Evolutionary conservation across 2,329 filamentous ascomycete species (phyloP).

Genomic region (Colletotrichum salicis): DNA sequence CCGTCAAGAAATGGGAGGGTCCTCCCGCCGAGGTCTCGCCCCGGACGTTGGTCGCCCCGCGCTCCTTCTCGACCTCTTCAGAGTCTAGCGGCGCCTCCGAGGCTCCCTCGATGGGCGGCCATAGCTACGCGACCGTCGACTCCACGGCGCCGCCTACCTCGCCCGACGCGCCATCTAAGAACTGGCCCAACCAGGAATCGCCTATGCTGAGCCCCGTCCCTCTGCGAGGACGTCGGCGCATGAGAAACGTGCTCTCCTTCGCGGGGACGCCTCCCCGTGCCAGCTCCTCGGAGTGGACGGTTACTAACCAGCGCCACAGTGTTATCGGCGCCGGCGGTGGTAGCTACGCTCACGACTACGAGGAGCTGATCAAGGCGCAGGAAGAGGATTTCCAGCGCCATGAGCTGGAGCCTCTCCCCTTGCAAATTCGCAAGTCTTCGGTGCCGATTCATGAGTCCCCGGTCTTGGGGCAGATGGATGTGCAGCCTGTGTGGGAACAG

Average conservation of each 20-base stretch:
- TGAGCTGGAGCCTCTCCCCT: constrained; percentile 34
- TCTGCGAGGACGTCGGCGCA: constrained; percentile 42
- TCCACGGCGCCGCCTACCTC: constrained; percentile 42
- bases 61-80: constrained; percentile 38
- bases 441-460: constrained; percentile 21
- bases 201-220: constrained; percentile 37
- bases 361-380: constrained; percentile 39
- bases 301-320: constrained; percentile 2
- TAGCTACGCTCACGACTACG: constrained; percentile 41
- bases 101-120: constrained; percentile 42
- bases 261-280: not conserved
- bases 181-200: constrained; percentile 19
- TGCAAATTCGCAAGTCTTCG: constrained; percentile 37
- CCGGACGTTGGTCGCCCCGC: not conserved
- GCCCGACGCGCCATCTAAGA: constrained; percentile 35
- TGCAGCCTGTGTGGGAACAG: constrained; percentile 56
- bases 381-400: constrained; percentile 29
- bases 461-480: constrained; percentile 23
- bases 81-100: constrained; percentile 36
- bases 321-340: not conserved
- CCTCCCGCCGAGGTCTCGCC: not conserved
- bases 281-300: not conserved
- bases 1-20: constrained; percentile 40
- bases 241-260: constrained; percentile 34
- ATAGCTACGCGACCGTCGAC: constrained; percentile 40